Conservation (phyloP, 768 basidiomycete genomes). For the Cubamyces lactineus region DNA sequence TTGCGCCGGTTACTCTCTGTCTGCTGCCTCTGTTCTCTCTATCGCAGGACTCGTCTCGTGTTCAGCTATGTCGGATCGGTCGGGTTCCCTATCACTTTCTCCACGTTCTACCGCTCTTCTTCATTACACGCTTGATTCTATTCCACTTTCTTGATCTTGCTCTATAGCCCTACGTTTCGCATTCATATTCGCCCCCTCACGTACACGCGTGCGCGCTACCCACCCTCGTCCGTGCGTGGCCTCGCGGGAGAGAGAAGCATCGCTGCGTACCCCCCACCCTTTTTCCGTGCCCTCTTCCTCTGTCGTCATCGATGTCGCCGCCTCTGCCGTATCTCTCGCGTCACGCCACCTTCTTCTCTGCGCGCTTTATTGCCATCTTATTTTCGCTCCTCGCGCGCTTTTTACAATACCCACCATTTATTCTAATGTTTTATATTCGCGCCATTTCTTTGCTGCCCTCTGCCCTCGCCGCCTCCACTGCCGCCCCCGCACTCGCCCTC, state of each 20-base stretch:
- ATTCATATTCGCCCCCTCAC: too few relatives aligned
- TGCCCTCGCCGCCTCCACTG: background rate
- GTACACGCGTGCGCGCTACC: background rate
- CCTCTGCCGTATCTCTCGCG: background rate
- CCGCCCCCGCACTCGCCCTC: background rate
- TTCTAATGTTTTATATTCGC: conserved; percentile 15
- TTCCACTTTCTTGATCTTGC: background rate
- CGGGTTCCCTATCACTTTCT: conserved; percentile 8
- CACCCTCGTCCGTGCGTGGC: background rate
- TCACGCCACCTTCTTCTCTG: background rate
- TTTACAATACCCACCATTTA: conserved; percentile 17
- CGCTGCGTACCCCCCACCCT: background rate
- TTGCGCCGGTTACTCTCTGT: conserved; percentile 5
- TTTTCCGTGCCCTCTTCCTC: background rate
- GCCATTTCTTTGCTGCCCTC: background rate
- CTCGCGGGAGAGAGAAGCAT: too few relatives aligned
- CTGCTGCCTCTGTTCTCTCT: conserved; percentile 4
- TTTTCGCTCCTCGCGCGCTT: background rate
- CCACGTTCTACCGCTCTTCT: background rate
- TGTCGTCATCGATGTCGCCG: conserved; percentile 1
- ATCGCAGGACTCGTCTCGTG: conserved; percentile 13
- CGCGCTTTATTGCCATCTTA: conserved; percentile 5
- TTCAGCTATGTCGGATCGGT: conserved; percentile 23
- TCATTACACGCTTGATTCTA: background rate
- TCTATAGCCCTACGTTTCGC: background rate